Evolutionary conservation across 805 yeast species (phyloP), one percentile per base, ranked within the genome.

Genomic region (Schwanniomyces pseudopolymorphus): DNA sequence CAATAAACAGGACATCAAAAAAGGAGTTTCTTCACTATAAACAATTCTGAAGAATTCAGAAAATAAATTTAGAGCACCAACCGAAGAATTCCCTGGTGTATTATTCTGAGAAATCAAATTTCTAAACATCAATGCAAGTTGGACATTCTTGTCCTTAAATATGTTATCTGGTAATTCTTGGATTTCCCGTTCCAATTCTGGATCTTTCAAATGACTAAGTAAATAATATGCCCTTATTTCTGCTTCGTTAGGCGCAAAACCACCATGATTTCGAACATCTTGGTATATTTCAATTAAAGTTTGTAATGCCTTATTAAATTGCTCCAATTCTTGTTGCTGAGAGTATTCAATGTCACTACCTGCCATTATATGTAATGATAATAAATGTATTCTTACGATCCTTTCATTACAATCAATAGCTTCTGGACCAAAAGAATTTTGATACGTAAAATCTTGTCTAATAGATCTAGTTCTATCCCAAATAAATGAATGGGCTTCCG

Each of bases 381-480:
- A 60, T 21, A 92, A 75, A 61, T 94, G 99, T 17, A 91, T 85
- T 45, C 99, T 72, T 4, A 90, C 96, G 54, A 94, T 94, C 43
- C 85, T 73, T 64, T 94, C 99, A 58, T 89, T 88, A 64, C 98
- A 94, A 54, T 86, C 92, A 8, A 92, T 80, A 1, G 97, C 95
- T 61, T 94, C 98, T 1, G 91, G 87, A 0, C 98, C 99, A 36
- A 84, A 84, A 57, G 84, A 92, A 62, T 92, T 92, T 61, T 94
- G 99, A 59, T 88, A 91, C 0, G 97, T 91, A 66, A 94, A 94
- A 64, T 94, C 99, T 64, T 94, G 98, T 60, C 99, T 78, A 38
- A 94, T 91, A 0, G 97, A 89, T 54, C 99, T 78, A 17, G 97
- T 94, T 65, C 99, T 78, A 65, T 94, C 98, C 99, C 99, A 95